Conservation (phyloP, 495 filamentous ascomycete species). For the Tetracladium marchalianum region DNA sequence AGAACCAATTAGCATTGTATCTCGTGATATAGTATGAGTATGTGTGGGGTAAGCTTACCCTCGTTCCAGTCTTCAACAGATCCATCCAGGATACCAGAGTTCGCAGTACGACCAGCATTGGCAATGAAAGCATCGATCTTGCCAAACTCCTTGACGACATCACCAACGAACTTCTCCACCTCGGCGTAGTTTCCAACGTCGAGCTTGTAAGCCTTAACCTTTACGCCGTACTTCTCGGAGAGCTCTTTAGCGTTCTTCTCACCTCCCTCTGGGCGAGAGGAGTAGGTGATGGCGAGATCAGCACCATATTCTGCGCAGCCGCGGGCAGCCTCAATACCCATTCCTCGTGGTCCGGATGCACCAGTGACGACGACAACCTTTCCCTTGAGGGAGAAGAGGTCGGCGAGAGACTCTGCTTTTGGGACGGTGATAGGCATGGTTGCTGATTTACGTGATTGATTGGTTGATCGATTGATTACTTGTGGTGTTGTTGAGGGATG, state of each 20-base stretch:
- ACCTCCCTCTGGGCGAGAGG: conserved; percentile 48
- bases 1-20: too few species aligned
- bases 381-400: conserved; percentile 64
- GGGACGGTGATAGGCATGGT: conserved; percentile 49
- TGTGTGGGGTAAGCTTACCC: not conserved
- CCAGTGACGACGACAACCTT: conserved; percentile 65
- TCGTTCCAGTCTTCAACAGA: conserved; percentile 56
- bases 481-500: too few species aligned
- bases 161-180: conserved; percentile 37
- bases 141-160: conserved; percentile 52
- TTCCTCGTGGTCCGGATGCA: conserved; percentile 56
- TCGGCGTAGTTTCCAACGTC: conserved; percentile 40
- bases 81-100: conserved; percentile 52
- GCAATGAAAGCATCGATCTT: conserved; percentile 59
- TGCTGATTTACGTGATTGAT: not conserved
- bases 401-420: conserved; percentile 44
- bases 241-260: conserved; percentile 58
- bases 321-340: conserved; percentile 65
- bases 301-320: conserved; percentile 66
- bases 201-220: conserved; percentile 57
- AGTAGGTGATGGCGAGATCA: conserved; percentile 57
- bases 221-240: conserved; percentile 48
- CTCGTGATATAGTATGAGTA: too few species aligned
- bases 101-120: conserved; percentile 58
- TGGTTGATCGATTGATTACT: not conserved